Evolutionary conservation across 345 rosid species (phyloP).

Genomic region (Acer negundo): DNA sequence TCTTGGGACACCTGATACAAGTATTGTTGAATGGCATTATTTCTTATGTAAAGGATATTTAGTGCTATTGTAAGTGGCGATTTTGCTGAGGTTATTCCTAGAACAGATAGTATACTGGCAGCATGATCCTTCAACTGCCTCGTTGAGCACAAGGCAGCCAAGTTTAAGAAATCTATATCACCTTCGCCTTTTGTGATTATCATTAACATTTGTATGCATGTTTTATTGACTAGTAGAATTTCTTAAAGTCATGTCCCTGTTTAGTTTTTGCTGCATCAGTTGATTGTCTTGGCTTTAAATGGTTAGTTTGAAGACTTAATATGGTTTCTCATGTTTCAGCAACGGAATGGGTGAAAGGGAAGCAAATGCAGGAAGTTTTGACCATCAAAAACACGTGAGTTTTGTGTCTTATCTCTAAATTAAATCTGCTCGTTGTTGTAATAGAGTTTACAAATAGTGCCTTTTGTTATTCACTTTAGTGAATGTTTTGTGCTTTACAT

Average conservation of each 20-base stretch:
- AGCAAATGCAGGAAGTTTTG: slow-evolving; percentile 83
- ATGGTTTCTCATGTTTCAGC: slow-evolving; percentile 42
- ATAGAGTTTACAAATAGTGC: background rate
- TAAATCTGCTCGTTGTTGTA: background rate
- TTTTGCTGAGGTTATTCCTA: no score
- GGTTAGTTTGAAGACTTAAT: background rate
- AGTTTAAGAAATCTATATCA: background rate
- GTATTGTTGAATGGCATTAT: no score
- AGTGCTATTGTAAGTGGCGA: no score
- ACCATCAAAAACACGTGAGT: slow-evolving; percentile 95
- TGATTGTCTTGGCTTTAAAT: background rate
- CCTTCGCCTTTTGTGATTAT: background rate
- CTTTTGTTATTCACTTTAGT: background rate
- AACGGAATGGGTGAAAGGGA: slow-evolving; percentile 99
- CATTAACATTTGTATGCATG: background rate
- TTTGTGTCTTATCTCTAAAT: background rate
- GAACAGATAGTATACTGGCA: no score
- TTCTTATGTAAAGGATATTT: no score
- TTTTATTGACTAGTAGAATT: background rate
- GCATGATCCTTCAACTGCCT: background rate
- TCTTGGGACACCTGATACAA: no score
- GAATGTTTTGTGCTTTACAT: background rate
- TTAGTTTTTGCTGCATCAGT: background rate
- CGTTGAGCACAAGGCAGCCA: background rate
- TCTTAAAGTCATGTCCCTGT: background rate